phyloP scores from a whole-genome alignment of 306 rosid species.

The Pterocarpus macrocarpus region DNA sequence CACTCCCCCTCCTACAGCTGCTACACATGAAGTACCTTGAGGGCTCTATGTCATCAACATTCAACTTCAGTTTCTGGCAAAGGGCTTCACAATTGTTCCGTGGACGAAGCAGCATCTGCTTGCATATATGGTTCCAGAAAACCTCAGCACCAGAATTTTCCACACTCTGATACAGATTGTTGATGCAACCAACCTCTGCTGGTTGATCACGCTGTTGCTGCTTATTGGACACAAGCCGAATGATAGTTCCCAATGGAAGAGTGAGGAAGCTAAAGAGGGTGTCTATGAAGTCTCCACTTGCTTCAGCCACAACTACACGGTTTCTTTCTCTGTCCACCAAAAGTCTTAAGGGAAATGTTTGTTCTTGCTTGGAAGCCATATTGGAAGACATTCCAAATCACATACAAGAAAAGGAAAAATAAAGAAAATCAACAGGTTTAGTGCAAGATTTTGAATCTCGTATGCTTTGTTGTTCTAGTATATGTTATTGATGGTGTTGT shows the following conservation, averaged over 20 bases:
- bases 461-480: not conserved
- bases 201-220: not conserved
- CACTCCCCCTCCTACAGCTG: not conserved
- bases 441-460: conserved; percentile 2
- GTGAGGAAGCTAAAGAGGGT: conserved; percentile 49
- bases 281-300: conserved; percentile 45
- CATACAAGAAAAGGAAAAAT: not conserved
- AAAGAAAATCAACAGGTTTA: not conserved
- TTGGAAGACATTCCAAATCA: not conserved
- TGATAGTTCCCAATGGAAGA: conserved; percentile 51
- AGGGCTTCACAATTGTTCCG: conserved; percentile 35
- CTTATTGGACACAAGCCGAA: conserved; percentile 26
- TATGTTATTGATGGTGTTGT: conserved; percentile 14
- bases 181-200: conserved; percentile 44
- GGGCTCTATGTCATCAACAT: conserved; percentile 25
- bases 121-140: conserved; percentile 41
- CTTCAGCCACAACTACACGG: conserved; percentile 45
- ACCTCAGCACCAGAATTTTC: not conserved
- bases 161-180: conserved; percentile 38
- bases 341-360: conserved; percentile 35
- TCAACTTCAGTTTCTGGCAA: conserved; percentile 41
- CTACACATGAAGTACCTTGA: conserved; percentile 41
- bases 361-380: conserved; percentile 46
- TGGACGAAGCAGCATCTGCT: conserved; percentile 50
- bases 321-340: conserved; percentile 47